These are phyloP conservation scores for Ustilago vetiveriae DNA, from an alignment of 1,284 basidiomycete species.

Conservation along the genomic window DNA sequence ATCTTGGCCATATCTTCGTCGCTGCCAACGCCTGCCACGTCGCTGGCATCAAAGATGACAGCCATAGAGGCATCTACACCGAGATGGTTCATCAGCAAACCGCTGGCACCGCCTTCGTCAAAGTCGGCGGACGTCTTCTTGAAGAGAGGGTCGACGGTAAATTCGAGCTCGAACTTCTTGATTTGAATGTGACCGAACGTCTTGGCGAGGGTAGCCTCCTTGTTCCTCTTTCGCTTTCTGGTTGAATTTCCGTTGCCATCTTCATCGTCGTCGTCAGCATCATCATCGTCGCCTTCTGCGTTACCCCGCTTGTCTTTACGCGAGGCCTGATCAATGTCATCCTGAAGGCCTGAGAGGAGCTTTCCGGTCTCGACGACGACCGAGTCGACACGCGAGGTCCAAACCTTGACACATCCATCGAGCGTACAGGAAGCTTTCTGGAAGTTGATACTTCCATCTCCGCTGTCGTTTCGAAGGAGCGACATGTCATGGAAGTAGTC, in stretches of 20 bases:
- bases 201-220: constrained; percentile 65
- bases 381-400: constrained; percentile 96
- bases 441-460: constrained; percentile 81
- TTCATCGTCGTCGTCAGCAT: constrained; percentile 67
- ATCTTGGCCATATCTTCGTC: constrained; percentile 70
- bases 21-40: constrained; percentile 81
- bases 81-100: constrained; percentile 69
- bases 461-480: constrained; percentile 73
- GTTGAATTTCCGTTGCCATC: constrained; percentile 74
- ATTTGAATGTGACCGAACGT: constrained; percentile 77
- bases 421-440: constrained; percentile 97
- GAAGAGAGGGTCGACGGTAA: constrained; percentile 95
- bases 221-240: constrained; percentile 68
- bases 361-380: constrained; percentile 97
- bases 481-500: constrained; percentile 99
- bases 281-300: constrained; percentile 69
- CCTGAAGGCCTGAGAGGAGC: constrained; percentile 87
- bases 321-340: constrained; percentile 62
- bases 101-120: constrained; percentile 96
- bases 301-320: constrained; percentile 51
- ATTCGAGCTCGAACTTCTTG: constrained; percentile 79
- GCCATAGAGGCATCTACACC: constrained; percentile 84
- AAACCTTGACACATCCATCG: constrained; percentile 99
- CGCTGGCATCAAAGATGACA: constrained; percentile 95
- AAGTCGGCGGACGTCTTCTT: constrained; percentile 98